Percentiles rank a stretch among this genome's conserved stretches.
phyloP scores from a whole-genome alignment of 805 yeast species.

The Yarrowia sp. region DNA sequence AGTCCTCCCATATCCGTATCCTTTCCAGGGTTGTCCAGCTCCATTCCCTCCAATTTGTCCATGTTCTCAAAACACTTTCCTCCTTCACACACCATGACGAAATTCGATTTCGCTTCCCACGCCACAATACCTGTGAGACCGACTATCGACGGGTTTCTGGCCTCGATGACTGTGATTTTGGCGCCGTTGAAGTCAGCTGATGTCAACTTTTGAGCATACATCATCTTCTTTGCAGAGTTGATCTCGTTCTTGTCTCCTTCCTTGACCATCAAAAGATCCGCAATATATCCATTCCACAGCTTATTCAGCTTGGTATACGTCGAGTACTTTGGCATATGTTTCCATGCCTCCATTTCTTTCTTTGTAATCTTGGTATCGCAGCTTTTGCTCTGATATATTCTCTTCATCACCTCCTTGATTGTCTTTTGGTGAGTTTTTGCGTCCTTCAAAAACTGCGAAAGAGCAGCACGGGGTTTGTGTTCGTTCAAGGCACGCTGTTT shows the following conservation, averaged over 20 bases:
- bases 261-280: conserved; percentile 56
- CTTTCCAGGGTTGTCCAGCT: conserved; percentile 1
- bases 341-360: conserved; percentile 10
- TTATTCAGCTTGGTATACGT: conserved; percentile 60
- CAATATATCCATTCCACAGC: conserved; percentile 79
- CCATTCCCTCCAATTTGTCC: conserved; percentile 8
- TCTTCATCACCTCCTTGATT: conserved; percentile 15
- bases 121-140: conserved; percentile 78
- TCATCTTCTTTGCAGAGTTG: conserved; percentile 18
- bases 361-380: background rate
- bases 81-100: conserved; percentile 65
- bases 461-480: conserved; percentile 28
- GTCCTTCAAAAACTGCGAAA: background rate
- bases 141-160: conserved; percentile 62
- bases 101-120: conserved; percentile 81
- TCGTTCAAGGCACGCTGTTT: conserved; percentile 6
- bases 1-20: conserved; percentile 64
- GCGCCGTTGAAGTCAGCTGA: conserved; percentile 86
- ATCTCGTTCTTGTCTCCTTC: background rate
- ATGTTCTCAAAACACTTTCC: conserved; percentile 38
- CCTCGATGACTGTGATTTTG: conserved; percentile 61
- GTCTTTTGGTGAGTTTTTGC: conserved; percentile 9
- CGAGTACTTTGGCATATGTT: conserved; percentile 50
- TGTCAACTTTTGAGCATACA: conserved; percentile 56
- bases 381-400: conserved; percentile 5